Evolutionary conservation across 257 asterid species (phyloP), one percentile per base, ranked within the genome.

Genomic region (Lantana camara): DNA sequence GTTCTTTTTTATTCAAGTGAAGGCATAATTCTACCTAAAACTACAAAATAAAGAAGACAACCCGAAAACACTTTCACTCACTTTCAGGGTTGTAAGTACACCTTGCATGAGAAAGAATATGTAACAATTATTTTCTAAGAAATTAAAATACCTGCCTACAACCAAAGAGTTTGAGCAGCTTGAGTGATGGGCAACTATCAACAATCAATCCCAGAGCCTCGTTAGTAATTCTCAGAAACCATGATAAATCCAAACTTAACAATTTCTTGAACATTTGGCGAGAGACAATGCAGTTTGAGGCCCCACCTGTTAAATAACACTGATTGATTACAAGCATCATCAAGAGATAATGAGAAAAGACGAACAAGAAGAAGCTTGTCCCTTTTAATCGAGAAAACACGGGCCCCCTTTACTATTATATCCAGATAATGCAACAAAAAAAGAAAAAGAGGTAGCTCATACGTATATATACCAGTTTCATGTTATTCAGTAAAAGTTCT

Each of bases 181-280:
- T 89, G 80, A 91, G 72, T 3, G 86, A 85, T 47, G 53, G 61
- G 81, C 96, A 91, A 37, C 83, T 74, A 73, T 91, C 94, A 38
- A 91, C 86, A 37, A 91, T 85, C 81, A 84, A 61, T 53, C 94
- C 96, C 9, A 88, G 71, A 32, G 96, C 95, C 49, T 84, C 85
- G 5, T 79, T 64, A 1, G 72, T 83, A 60, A 91, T 66, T 48
- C 60, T 71, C 16, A 94, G 88, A 68, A 94, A 91, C 88, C 86
- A 88, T 12, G 98, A 86, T 64, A 91, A 21, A 69, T 91, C 98
- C 90, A 91, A 79, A 66, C 67, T 61, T 51, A 70, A 16, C 80
- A 91, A 50, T 77, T 77, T 58, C 79, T 82, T 29, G 87, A 82
- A 65, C 62, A 47, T 52, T 83, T 86, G 62, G 94, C 84, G 0